Percentiles rank a stretch among this genome's conserved stretches.
phyloP scores from a whole-genome alignment of 2,329 filamentous ascomycete species.

The Fusarium sp. region DNA sequence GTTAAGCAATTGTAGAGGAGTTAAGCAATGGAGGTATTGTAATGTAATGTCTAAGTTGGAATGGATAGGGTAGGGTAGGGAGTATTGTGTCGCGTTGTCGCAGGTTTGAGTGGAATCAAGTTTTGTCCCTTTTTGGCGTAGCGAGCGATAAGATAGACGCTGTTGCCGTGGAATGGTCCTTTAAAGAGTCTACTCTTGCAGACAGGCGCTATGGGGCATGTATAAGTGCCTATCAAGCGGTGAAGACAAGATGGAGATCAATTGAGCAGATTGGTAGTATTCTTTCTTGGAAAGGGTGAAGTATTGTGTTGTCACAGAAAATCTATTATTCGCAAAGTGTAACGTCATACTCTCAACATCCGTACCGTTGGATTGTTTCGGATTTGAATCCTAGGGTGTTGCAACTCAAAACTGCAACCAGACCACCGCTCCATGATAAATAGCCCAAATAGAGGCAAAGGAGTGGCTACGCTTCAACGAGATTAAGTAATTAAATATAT shows the following conservation, averaged over 20 bases:
- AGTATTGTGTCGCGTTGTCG: slow-evolving; percentile 16
- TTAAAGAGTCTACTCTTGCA: neutral
- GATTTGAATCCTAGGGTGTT: slow-evolving; percentile 30
- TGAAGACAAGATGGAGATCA: neutral
- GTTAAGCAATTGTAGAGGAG: neutral
- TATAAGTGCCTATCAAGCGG: neutral
- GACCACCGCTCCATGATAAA: neutral
- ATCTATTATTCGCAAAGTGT: slow-evolving; percentile 1
- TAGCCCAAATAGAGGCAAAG: neutral
- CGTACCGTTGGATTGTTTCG: slow-evolving; percentile 24
- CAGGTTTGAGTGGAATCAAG: slow-evolving; percentile 20
- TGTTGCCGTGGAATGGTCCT: neutral
- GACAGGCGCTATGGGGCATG: slow-evolving; percentile 5
- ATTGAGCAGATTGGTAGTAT: slow-evolving; percentile 1
- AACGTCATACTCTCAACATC: slow-evolving; percentile 38
- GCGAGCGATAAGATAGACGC: slow-evolving; percentile 28
- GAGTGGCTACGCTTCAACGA: neutral
- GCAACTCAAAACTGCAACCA: slow-evolving; percentile 31
- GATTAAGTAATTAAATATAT: neutral
- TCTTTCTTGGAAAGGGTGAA: neutral
- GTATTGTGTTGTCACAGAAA: neutral
- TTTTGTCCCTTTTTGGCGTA: slow-evolving; percentile 29
- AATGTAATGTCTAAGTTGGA: neutral
- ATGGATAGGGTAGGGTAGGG: slow-evolving; percentile 3
- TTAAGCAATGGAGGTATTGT: neutral